Conservation (phyloP, 345 rosid genomes). For the Salix dunnii region DNA sequence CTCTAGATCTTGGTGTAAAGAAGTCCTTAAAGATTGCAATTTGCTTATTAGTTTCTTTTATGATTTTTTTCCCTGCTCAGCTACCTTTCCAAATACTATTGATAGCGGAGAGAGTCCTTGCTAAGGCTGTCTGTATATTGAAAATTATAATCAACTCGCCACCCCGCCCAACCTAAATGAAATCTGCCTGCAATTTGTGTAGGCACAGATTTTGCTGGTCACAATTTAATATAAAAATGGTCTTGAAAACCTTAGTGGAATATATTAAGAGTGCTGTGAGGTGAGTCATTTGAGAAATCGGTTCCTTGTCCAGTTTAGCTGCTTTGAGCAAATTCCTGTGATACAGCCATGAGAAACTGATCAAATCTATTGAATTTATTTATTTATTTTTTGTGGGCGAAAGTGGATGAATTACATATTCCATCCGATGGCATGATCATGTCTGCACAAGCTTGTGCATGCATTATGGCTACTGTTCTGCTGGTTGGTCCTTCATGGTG, state of each 20-base stretch:
- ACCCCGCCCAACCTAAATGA: not conserved
- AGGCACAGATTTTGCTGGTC: not conserved
- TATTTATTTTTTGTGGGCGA: not conserved
- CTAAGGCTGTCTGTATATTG: not conserved
- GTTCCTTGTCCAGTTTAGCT: not conserved
- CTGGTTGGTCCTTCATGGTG: not conserved
- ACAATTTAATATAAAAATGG: no score
- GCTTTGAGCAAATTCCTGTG: not conserved
- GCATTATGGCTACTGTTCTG: not conserved
- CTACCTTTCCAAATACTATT: not conserved
- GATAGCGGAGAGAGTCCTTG: not conserved
- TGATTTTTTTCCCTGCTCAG: not conserved
- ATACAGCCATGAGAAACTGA: not conserved
- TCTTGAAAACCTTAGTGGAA: not conserved
- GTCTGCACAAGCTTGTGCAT: not conserved
- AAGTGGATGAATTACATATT: not conserved
- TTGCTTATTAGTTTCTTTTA: not conserved
- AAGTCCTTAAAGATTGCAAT: not conserved
- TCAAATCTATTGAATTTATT: not conserved
- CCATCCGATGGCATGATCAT: not conserved
- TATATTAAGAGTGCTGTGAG: not conserved
- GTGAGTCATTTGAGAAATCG: not conserved
- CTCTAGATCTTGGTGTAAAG: not conserved
- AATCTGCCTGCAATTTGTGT: not conserved
- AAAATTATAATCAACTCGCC: not conserved